Conservation (phyloP, 2,329 filamentous ascomycete genomes). For the Ophiocordyceps camponoti-rufipedis region DNA sequence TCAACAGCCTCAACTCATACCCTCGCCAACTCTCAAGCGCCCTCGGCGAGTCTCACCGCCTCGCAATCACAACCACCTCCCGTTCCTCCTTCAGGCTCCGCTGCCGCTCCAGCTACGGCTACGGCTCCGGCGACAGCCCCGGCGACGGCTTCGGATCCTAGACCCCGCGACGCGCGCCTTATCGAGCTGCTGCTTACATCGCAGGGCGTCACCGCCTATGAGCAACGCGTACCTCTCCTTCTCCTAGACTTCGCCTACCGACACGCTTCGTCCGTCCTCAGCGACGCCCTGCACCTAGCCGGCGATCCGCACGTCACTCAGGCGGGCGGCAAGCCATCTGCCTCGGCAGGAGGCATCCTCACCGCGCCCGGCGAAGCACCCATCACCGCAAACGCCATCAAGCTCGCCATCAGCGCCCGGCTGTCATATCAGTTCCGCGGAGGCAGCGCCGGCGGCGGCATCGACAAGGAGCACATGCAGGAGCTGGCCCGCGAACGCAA, state of each 20-base stretch:
- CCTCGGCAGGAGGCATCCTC: slow-evolving; percentile 28
- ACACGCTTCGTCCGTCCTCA: slow-evolving; percentile 54
- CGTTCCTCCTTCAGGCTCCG: slow-evolving; percentile 9
- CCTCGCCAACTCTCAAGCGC: slow-evolving; percentile 14
- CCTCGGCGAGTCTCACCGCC: slow-evolving; percentile 1
- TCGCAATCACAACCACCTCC: slow-evolving; percentile 7
- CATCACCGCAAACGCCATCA: slow-evolving; percentile 49
- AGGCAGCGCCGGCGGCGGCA: slow-evolving; percentile 30
- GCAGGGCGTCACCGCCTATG: slow-evolving; percentile 63
- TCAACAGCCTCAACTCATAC: slow-evolving; percentile 19
- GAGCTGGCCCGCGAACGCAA: slow-evolving; percentile 59
- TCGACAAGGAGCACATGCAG: slow-evolving; percentile 58
- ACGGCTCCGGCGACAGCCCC: slow-evolving; percentile 11
- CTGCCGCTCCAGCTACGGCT: slow-evolving; percentile 7
- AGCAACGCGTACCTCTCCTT: slow-evolving; percentile 64
- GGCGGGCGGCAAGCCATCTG: slow-evolving; percentile 33
- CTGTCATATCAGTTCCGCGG: slow-evolving; percentile 51
- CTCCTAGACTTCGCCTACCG: slow-evolving; percentile 79
- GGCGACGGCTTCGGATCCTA: slow-evolving; percentile 25
- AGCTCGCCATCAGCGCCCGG: slow-evolving; percentile 53
- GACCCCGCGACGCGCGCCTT: slow-evolving; percentile 61
- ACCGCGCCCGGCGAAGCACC: slow-evolving; percentile 29
- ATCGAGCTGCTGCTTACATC: slow-evolving; percentile 65
- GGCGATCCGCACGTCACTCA: slow-evolving; percentile 48
- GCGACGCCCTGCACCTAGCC: slow-evolving; percentile 50